Evolutionary conservation across 176 grass and related monocot species (phyloP).

Genomic region (Oryza glumipatula): DNA sequence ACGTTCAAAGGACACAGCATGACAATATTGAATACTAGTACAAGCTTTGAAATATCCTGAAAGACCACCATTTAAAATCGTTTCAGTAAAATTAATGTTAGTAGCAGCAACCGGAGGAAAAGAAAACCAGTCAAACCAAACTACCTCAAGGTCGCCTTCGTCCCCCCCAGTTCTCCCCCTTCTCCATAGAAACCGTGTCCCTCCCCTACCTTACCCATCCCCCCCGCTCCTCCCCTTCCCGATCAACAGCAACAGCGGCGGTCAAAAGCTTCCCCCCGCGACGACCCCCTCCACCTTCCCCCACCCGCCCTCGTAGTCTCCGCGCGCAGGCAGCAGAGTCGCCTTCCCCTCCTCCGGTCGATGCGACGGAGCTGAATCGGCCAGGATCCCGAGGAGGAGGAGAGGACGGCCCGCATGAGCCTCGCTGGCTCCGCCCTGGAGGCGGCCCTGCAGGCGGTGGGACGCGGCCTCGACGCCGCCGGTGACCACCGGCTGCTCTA

Average conservation of each 20-base stretch:
- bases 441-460: slow-evolving; percentile 70
- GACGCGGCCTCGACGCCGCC: slow-evolving; percentile 70
- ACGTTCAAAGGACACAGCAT: slow-evolving; percentile 23
- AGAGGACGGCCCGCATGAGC: slow-evolving; percentile 42
- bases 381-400: slow-evolving; percentile 38
- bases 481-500: slow-evolving; percentile 78
- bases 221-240: neutral
- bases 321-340: neutral
- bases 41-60: slow-evolving; percentile 38
- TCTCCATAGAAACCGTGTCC: slow-evolving; percentile 71
- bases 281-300: slow-evolving; percentile 12
- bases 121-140: slow-evolving; percentile 52
- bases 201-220: neutral
- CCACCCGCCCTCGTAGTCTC: neutral
- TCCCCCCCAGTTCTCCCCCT: neutral
- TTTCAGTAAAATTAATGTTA: neutral
- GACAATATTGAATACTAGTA: slow-evolving; percentile 36
- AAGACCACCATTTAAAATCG: slow-evolving; percentile 26
- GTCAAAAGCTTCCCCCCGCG: slow-evolving; percentile 57
- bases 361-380: slow-evolving; percentile 14
- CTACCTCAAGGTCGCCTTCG: slow-evolving; percentile 34
- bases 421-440: slow-evolving; percentile 63
- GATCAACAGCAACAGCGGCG: slow-evolving; percentile 55
- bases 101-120: neutral
- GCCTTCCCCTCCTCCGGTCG: neutral